Conservation (phyloP, 768 basidiomycete species). For the Pisolithus tinctorius region DNA sequence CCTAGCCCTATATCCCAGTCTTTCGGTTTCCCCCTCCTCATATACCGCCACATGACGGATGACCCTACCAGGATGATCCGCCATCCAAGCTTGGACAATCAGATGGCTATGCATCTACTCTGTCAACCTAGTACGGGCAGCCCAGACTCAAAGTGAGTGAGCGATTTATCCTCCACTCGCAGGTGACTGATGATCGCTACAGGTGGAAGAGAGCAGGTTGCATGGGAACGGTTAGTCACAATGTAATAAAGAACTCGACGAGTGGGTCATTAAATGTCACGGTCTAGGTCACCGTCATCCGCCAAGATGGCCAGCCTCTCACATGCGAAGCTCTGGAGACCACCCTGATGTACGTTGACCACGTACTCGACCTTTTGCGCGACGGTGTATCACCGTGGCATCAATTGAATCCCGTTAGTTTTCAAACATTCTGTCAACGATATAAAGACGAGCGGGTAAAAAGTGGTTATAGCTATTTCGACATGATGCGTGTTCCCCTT, state of each 20-base stretch:
- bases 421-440: conserved; percentile 17
- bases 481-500: conserved; percentile 14
- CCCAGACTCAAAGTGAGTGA: conserved; percentile 17
- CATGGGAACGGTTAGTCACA: conserved; percentile 18
- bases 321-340: conserved; percentile 22
- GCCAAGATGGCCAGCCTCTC: conserved; percentile 17
- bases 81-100: conserved; percentile 23
- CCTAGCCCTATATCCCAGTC: conserved; percentile 20
- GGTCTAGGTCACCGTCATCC: conserved; percentile 20
- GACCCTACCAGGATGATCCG: conserved; percentile 16
- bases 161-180: neutral
- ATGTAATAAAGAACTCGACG: too few relatives aligned
- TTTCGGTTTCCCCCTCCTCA: conserved; percentile 24
- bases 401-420: conserved; percentile 16
- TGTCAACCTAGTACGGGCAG: conserved; percentile 21
- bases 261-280: neutral
- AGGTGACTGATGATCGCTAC: neutral
- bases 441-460: conserved; percentile 15
- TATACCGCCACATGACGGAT: conserved; percentile 19
- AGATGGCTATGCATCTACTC: conserved; percentile 23
- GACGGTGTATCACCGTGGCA: conserved; percentile 11
- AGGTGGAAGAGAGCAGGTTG: conserved; percentile 22
- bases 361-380: conserved; percentile 23
- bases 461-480: conserved; percentile 9
- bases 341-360: conserved; percentile 28